Conservation (phyloP, 345 rosid species). For the Clarkia xantiana region DNA sequence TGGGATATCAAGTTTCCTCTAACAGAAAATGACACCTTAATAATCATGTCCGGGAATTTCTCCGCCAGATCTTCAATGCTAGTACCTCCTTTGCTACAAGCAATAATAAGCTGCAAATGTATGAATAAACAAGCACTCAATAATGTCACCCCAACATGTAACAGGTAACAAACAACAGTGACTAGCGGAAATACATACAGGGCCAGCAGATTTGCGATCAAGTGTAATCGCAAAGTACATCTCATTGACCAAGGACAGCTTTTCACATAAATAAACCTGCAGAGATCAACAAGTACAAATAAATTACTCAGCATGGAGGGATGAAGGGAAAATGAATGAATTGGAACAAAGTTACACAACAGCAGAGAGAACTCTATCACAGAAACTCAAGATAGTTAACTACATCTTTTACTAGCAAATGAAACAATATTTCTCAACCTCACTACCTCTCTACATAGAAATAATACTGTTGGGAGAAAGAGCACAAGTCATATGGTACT, state of each 20-base stretch:
- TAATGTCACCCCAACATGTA: background rate
- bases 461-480: too few relatives aligned
- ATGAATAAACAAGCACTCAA: conserved; percentile 1
- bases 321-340: background rate
- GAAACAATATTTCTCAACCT: too few relatives aligned
- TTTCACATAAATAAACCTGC: conserved; percentile 93
- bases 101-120: conserved; percentile 71
- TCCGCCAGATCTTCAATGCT: conserved; percentile 99
- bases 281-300: background rate
- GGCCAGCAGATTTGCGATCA: conserved; percentile 92
- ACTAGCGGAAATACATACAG: conserved; percentile 37
- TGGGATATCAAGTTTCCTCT: background rate
- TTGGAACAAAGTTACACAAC: too few relatives aligned
- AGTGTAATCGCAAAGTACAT: conserved; percentile 97
- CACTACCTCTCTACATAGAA: too few relatives aligned
- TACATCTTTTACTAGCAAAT: too few relatives aligned
- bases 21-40: conserved; percentile 44
- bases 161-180: background rate
- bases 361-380: too few relatives aligned
- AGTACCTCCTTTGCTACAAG: conserved; percentile 96
- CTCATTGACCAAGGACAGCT: conserved; percentile 87
- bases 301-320: background rate
- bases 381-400: too few relatives aligned
- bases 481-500: too few relatives aligned
- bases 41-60: conserved; percentile 92